Evolutionary conservation across 2,329 filamentous ascomycete species (phyloP), one percentile per base, ranked within the genome.

Genomic region (Byssothecium circinans): DNA sequence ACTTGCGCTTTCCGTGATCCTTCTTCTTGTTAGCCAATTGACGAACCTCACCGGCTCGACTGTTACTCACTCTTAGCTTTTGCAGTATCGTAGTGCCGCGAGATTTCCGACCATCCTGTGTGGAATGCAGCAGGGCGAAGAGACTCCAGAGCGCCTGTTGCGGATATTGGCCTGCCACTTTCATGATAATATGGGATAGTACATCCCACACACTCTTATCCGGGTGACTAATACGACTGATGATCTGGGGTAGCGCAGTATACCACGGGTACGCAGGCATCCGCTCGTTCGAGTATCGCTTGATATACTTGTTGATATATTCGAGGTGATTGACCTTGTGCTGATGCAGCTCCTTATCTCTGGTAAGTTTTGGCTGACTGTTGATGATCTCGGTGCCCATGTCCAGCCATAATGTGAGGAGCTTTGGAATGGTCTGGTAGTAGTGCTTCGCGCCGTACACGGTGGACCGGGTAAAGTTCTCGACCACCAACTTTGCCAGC

Each of bases 381-480:
- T 61, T 62, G 39, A 62, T 82, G 29, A 90, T 78, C 50, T 88
- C 84, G 30, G 87, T 86, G 5, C 90, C 92, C 52, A 99, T 81
- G 61, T 96, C 92, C 30, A 99, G 78, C 92, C 95, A 99, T 2
- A 99, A 78, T 0, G 94, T 99, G 33, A 99, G 74, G 37, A 96
- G 80, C 52, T 95, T 88, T 0, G 94, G 95, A 27, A 99, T 77
- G 0, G 91, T 96, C 70, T 97, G 91, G 62, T 96, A 95, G 35
- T 96, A 83, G 70, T 97, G 96, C 72, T 97, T 99, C 38, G 90
- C 94, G 25, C 94, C 94, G 57, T 86, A 92, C 22, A 85, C 84
- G 36, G 96, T 80, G 2, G 91, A 95, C 22, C 92, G 84, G 36
- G 96, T 78, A 63, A 95, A 96, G 65, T 95, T 96, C 62, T 96